Conservation (phyloP, 2,329 filamentous ascomycete genomes). For the Gnomoniopsis sp. region DNA sequence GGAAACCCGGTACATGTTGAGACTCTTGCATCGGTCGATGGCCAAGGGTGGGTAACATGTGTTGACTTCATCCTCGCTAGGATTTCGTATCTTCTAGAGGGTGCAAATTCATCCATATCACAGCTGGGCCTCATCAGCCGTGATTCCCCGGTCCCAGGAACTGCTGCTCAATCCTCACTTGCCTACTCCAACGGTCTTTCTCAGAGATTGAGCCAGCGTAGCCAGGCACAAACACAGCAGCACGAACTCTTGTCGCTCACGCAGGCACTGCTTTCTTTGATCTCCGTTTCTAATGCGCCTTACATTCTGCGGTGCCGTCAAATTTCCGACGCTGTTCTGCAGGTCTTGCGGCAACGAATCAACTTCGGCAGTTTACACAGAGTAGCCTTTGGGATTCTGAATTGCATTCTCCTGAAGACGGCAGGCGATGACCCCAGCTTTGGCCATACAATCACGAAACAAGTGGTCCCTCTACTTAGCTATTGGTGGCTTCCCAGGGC, state of each 20-base stretch:
- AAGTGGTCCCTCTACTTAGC: conserved; percentile 67
- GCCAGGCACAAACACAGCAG: conserved; percentile 27
- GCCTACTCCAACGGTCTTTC: conserved; percentile 14
- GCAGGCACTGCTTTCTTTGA: conserved; percentile 62
- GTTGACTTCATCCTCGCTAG: conserved; percentile 68
- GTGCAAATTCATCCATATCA: conserved; percentile 27
- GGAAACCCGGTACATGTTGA: conserved; percentile 75
- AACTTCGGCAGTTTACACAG: conserved; percentile 53
- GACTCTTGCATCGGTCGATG: conserved; percentile 58
- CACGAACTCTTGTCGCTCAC: conserved; percentile 53
- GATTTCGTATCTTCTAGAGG: conserved; percentile 52
- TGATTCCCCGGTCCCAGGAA: conserved; percentile 23
- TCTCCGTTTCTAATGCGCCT: conserved; percentile 65
- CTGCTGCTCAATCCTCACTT: conserved; percentile 9
- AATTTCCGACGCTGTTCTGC: conserved; percentile 54
- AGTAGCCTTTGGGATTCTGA: conserved; percentile 72
- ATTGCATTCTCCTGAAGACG: conserved; percentile 62
- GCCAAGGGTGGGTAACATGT: conserved; percentile 60
- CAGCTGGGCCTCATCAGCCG: conserved; percentile 6
- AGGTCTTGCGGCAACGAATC: conserved; percentile 51
- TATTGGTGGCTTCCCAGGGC: conserved; percentile 76
- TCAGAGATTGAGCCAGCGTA: conserved; percentile 20
- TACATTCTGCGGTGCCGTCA: conserved; percentile 52
- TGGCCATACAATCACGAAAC: conserved; percentile 55
- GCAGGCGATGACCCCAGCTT: conserved; percentile 66